Conservation (phyloP, 2,329 filamentous ascomycete genomes). For the Cucurbitaria berberidis region DNA sequence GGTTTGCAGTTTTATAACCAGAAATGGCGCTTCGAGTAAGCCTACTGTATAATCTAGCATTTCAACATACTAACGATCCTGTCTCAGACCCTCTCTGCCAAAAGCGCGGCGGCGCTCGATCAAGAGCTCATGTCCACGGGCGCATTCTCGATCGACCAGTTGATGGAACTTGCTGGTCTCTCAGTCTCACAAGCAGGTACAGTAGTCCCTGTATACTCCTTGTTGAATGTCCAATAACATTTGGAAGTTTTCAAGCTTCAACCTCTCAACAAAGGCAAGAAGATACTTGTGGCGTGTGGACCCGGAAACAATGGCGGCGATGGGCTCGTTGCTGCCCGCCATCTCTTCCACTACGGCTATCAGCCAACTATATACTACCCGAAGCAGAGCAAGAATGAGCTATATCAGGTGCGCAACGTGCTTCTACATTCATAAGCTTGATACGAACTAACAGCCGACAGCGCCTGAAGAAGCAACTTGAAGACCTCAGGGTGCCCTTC, state of each 20-base stretch:
- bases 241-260: slow-evolving; percentile 81
- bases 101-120: slow-evolving; percentile 87
- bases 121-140: slow-evolving; percentile 89
- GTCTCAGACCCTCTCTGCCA: slow-evolving; percentile 80
- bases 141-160: slow-evolving; percentile 91
- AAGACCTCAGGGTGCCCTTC: slow-evolving; percentile 83
- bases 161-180: slow-evolving; percentile 95
- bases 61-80: background rate
- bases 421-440: background rate
- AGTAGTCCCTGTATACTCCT: slow-evolving; percentile 1
- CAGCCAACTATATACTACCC: slow-evolving; percentile 89
- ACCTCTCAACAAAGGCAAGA: slow-evolving; percentile 71
- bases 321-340: slow-evolving; percentile 90
- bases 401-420: slow-evolving; percentile 72
- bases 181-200: slow-evolving; percentile 88
- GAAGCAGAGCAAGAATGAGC: slow-evolving; percentile 86
- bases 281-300: slow-evolving; percentile 87
- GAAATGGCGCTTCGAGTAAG: slow-evolving; percentile 25
- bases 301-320: slow-evolving; percentile 84
- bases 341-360: slow-evolving; percentile 92
- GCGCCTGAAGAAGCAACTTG: slow-evolving; percentile 83
- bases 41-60: background rate
- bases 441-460: slow-evolving; percentile 46
- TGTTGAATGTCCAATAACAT: background rate
- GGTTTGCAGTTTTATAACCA: background rate